Conservation (phyloP, 1,284 basidiomycete species). For the Ustilago shanxiensis region DNA sequence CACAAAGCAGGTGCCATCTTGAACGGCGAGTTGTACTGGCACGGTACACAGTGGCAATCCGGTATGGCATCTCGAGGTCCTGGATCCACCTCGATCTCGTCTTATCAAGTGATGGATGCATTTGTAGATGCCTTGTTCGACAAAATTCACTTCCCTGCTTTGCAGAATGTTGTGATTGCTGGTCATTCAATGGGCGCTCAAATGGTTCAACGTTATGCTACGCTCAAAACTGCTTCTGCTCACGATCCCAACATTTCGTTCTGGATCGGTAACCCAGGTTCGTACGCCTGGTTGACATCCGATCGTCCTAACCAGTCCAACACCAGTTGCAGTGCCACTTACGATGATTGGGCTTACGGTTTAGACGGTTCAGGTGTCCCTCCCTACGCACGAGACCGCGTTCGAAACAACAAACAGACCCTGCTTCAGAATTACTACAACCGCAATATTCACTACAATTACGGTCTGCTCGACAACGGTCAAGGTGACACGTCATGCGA, state of each 20-base stretch:
- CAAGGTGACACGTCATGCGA: slow-evolving; percentile 62
- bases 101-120: slow-evolving; percentile 57
- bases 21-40: slow-evolving; percentile 56
- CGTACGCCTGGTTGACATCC: slow-evolving; percentile 55
- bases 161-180: slow-evolving; percentile 56
- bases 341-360: slow-evolving; percentile 59
- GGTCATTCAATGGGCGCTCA: slow-evolving; percentile 67
- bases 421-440: slow-evolving; percentile 45
- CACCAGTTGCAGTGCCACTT: slow-evolving; percentile 22
- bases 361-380: slow-evolving; percentile 45
- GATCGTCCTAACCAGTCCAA: slow-evolving; percentile 40
- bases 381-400: slow-evolving; percentile 52
- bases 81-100: slow-evolving; percentile 29
- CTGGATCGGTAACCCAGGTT: slow-evolving; percentile 65
- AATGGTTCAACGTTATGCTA: slow-evolving; percentile 57
- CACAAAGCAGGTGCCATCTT: slow-evolving; percentile 40
- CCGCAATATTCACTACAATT: slow-evolving; percentile 60
- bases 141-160: slow-evolving; percentile 51
- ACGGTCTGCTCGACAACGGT: slow-evolving; percentile 64
- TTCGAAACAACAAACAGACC: slow-evolving; percentile 36
- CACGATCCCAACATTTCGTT: slow-evolving; percentile 60
- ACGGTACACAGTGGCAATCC: slow-evolving; percentile 55
- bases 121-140: slow-evolving; percentile 61
- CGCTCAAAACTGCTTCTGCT: slow-evolving; percentile 45
- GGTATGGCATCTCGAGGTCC: slow-evolving; percentile 55